Base-by-base conservation (phyloP, 345 rosid species). In the Orychophragmus violaceus region DNA sequence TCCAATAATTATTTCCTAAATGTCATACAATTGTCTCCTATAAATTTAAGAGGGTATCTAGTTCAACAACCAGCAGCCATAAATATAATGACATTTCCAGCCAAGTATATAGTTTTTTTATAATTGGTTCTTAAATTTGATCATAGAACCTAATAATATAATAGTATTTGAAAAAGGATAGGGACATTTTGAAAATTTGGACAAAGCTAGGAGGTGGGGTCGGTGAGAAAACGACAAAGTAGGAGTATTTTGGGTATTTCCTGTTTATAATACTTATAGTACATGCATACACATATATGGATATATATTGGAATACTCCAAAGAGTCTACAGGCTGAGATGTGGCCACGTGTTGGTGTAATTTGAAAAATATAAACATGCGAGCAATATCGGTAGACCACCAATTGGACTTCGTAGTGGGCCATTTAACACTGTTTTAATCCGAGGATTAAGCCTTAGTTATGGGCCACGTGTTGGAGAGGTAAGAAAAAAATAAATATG, bases 31-130 rank as follows among this genome's bases (percentile, higher is more conserved):
- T 56, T 46, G 70, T 64, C 76, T 56, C 65, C 70, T 35, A 56
- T 27, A 19, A 36, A 25, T 57, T 23, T 28, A 28, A n/a, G n/a
- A n/a, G n/a, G n/a, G 45, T 64, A 72, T 71, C 76, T 72, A 48
- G 76, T 64, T 64, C 65, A 72, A 64, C 76, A 72, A 72, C 65
- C 76, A 72, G 57, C 76, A 72, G 22, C 76, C 59, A 72, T 64
- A 72, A 36, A 57, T 56, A 56, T 35, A 36, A 55, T 71, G 37
- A 71, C 59, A 71, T 59, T 64, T 71, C 59, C 76, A 63, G 64
- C 70, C 58, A 55, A 56, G 42, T 57, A 11, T 61, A 41, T 54
- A 44, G 19, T 27, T 44, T 48, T 35, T 8, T 21, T 21, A 3
- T 42, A 22, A 42, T 53, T 54, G 48, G 5, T 44, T 62, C n/a